Conservation (phyloP, 2,329 filamentous ascomycete species). For the Calonectria hongkongensis region DNA sequence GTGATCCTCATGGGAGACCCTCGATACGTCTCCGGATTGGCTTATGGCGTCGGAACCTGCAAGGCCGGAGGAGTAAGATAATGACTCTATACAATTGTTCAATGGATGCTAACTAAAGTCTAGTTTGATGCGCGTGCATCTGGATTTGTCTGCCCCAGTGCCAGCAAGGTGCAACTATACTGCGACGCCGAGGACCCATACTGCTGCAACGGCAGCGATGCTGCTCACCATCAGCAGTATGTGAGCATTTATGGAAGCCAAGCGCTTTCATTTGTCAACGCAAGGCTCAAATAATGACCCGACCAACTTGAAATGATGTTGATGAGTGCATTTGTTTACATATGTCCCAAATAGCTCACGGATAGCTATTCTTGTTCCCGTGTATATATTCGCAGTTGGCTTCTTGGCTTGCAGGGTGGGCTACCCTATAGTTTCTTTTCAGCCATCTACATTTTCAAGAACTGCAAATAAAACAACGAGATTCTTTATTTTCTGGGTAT, state of each 20-base stretch:
- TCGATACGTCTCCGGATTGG: slow-evolving; percentile 71
- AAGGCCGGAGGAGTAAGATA: slow-evolving; percentile 71
- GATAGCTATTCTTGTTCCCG: neutral
- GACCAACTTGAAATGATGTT: neutral
- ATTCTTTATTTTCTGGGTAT: too few relatives aligned
- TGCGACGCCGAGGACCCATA: slow-evolving; percentile 79
- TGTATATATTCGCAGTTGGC: slow-evolving; percentile 1
- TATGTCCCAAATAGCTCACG: neutral
- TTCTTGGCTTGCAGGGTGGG: neutral
- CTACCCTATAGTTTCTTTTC: too few relatives aligned
- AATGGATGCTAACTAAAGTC: neutral
- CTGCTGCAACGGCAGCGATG: slow-evolving; percentile 79
- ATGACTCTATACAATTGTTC: rapidly evolving
- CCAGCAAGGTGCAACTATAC: slow-evolving; percentile 76
- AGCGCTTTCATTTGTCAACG: slow-evolving; percentile 76
- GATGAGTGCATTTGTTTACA: neutral
- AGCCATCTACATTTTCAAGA: too few relatives aligned
- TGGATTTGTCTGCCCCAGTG: slow-evolving; percentile 74
- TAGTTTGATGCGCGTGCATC: slow-evolving; percentile 77
- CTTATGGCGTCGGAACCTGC: slow-evolving; percentile 78
- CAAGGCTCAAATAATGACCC: slow-evolving; percentile 48
- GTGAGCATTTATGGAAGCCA: slow-evolving; percentile 77
- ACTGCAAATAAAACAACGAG: too few relatives aligned
- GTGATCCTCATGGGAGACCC: slow-evolving; percentile 81
- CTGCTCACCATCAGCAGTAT: slow-evolving; percentile 77